These are phyloP conservation scores for Prillingera fragicola DNA, from an alignment of 1,284 basidiomycete genomes.

Conservation along the genomic window DNA sequence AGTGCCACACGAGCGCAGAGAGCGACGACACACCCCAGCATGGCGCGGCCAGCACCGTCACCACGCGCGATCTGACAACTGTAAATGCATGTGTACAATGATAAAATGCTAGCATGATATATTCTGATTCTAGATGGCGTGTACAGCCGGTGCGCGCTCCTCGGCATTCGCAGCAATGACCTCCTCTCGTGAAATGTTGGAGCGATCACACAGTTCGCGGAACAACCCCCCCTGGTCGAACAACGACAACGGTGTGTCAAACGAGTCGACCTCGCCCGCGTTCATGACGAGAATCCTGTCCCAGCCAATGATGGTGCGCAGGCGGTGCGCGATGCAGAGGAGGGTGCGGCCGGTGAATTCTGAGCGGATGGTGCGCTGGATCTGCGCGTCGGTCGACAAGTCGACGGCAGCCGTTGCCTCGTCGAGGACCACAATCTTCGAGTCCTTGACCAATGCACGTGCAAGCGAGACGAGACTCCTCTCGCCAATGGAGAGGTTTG, in stretches of 20 bases:
- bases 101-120: no score
- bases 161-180: no score
- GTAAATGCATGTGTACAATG: no score
- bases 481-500: constrained; percentile 19
- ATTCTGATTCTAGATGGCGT: no score
- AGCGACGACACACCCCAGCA: no score
- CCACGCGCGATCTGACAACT: no score
- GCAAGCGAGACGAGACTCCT: constrained; percentile 55
- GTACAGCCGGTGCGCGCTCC: no score
- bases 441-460: constrained; percentile 64
- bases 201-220: no score
- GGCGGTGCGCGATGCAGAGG: constrained; percentile 66
- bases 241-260: constrained; percentile 43
- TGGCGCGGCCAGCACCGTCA: no score
- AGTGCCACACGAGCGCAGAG: no score
- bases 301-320: constrained; percentile 62
- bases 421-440: constrained; percentile 61
- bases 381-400: constrained; percentile 66
- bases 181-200: no score
- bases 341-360: constrained; percentile 57
- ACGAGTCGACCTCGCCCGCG: constrained; percentile 36
- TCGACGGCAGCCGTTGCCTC: constrained; percentile 58
- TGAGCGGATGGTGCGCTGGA: constrained; percentile 67
- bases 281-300: constrained; percentile 46
- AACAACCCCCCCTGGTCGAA: no score